phyloP scores from a whole-genome alignment of 116 monocot genomes.

The Dioscorea cayenensis region DNA sequence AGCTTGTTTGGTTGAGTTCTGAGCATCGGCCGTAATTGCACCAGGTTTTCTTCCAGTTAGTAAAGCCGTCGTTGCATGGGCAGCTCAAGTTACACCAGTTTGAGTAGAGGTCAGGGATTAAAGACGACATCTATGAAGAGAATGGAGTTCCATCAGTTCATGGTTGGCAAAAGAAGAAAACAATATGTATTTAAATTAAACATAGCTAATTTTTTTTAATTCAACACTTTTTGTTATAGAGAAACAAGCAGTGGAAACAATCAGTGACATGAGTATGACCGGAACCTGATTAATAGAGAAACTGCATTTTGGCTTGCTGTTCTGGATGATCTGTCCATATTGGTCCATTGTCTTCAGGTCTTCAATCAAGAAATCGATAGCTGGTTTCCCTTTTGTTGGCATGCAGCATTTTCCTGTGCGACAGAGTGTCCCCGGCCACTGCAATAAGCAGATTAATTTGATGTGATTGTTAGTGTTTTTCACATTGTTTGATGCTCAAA shows the following conservation, averaged over 20 bases:
- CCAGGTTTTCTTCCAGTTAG: background rate
- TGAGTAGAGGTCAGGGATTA: background rate
- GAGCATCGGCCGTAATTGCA: background rate
- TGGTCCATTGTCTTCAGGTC: background rate
- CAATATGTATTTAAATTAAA: too few species aligned
- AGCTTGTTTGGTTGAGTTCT: background rate
- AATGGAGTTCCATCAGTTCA: background rate
- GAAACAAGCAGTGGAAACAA: background rate
- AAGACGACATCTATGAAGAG: background rate
- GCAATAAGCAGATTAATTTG: background rate
- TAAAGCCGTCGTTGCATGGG: background rate
- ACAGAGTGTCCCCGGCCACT: background rate
- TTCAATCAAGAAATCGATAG: background rate
- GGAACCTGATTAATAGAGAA: background rate
- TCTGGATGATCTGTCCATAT: background rate
- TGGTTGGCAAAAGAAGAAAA: background rate
- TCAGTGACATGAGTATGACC: too few species aligned
- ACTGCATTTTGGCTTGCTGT: background rate
- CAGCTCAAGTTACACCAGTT: constrained; percentile 1
- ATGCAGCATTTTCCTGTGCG: background rate
- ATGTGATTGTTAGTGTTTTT: too few species aligned
- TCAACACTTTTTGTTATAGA: too few species aligned
- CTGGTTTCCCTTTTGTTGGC: background rate
- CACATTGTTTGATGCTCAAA: too few species aligned
- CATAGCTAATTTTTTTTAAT: too few species aligned